Evolutionary conservation across 2,329 filamentous ascomycete genomes (phyloP), one percentile per base, ranked within the genome.

Genomic region (Hypoxylon sp.): DNA sequence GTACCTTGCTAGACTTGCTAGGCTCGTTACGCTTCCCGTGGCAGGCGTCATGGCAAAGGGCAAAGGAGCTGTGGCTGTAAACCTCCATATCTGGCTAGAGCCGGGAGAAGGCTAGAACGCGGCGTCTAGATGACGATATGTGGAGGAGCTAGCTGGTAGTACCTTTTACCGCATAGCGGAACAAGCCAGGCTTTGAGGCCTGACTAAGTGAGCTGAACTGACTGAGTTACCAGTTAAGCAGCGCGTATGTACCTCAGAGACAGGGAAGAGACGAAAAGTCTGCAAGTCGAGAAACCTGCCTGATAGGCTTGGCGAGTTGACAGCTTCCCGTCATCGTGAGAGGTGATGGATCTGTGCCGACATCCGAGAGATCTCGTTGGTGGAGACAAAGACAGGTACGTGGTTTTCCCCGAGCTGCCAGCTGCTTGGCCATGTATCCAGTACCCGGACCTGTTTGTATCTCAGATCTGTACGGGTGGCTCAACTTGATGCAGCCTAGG

Each of bases 41-140:
- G 41, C 58, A 47, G 26, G 53, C 60, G 60, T 63, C 57, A 63
- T 63, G 45, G 27, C 23, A 26, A 54, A 50, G n/a, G 31, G 10
- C 11, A 26, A 35, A 26, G 41, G 26, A 20, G 26, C 17, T 48
- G 35, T 61, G 49, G 54, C 45, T 33, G 40, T 18, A 8, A n/a
- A 60, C 49, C 38, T 35, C 46, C 49, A 54, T 31, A 24, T n/a
- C n/a, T n/a, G n/a, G n/a, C 26, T 27, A 31, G 10, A 48, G 45
- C 50, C 55, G 43, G 47, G 29, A 23, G 50, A 33, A 26, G 10
- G 43, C 51, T 29, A 35, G 17, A 15, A 10, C 13, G 8, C 26
- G n/a, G n/a, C n/a, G n/a, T n/a, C 17, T 33, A 42, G 24, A 58
- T 62, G 50, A 62, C 51, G 55, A 56, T 48, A 40, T 49, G 51